A percentile compares a stretch with the other conserved stretches of the same genome.
Evolutionary conservation across 352 stramenopile species (phyloP).

Genomic region (Elongisporangium prolatum): DNA sequence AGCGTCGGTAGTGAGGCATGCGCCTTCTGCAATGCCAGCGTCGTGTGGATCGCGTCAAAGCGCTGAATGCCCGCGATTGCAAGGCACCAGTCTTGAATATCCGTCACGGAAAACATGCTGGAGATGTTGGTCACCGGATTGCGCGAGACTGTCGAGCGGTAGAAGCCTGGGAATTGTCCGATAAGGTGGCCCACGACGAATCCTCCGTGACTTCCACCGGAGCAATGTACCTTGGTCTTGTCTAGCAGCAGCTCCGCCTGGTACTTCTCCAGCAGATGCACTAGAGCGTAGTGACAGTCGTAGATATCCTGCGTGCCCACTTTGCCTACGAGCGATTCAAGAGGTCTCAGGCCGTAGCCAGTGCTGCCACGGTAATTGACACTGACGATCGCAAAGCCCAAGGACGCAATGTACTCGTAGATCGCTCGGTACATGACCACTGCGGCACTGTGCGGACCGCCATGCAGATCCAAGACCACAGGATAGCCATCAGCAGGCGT

Average conservation of each 20-base stretch:
- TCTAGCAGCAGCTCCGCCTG: slow-evolving; percentile 38
- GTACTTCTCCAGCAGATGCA: slow-evolving; percentile 62
- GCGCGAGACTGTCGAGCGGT: slow-evolving; percentile 84
- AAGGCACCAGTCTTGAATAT: slow-evolving; percentile 96
- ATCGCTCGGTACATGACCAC: slow-evolving; percentile 81
- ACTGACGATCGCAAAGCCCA: slow-evolving; percentile 88
- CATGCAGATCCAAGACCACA: slow-evolving; percentile 87
- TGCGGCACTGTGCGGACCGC: slow-evolving; percentile 89
- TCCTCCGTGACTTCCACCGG: slow-evolving; percentile 93
- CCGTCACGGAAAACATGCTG: slow-evolving; percentile 90
- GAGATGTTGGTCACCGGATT: slow-evolving; percentile 95
- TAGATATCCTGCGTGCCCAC: slow-evolving; percentile 92
- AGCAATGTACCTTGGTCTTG: slow-evolving; percentile 81
- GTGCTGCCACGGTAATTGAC: slow-evolving; percentile 96
- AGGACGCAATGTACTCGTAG: slow-evolving; percentile 87
- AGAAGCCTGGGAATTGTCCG: slow-evolving; percentile 92
- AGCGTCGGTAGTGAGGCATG: slow-evolving; percentile 26
- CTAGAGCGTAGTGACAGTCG: slow-evolving; percentile 87
- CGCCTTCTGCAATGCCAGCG: slow-evolving; percentile 33
- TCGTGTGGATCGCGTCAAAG: slow-evolving; percentile 85
- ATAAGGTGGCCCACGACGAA: slow-evolving; percentile 93
- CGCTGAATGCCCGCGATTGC: slow-evolving; percentile 76
- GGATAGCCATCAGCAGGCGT: slow-evolving; percentile 44
- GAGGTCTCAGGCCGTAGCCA: slow-evolving; percentile 85
- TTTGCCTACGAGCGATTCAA: slow-evolving; percentile 89